Evolutionary conservation across 108 stramenopile genomes (phyloP), one percentile per base, ranked within the genome.

Genomic region (Discostella pseudostelligera): DNA sequence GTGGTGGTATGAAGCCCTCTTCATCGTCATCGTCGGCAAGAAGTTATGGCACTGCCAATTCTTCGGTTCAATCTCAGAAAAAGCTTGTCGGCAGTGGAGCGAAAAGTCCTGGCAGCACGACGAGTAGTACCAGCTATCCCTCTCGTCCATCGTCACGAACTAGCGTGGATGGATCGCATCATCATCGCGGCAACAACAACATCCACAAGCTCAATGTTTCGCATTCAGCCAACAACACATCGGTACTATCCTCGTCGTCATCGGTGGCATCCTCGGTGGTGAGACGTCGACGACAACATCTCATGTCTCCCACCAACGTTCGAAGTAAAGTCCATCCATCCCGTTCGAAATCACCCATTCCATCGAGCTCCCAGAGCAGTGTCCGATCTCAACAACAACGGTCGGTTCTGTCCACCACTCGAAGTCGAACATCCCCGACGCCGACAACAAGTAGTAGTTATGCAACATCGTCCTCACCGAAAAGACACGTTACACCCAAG

Each of bases 81-180:
- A 29, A 50, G 5, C 35, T 4, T 14, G 22, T 32, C 35, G 46
- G 26, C 0, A n/a, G 36, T 8, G 48, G 50, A 11, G 35, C 9
- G 25, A 35, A 14, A 12, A 21, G 25, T 8, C 11, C 25, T 19
- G 28, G 14, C 0, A 47, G 45, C 45, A 26, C 60, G 5, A 14
- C 19, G 28, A 29, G 60, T 21, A 61, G 60, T 20, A 47, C 8
- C 21, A n/a, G 17, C 45, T 19, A 28, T 29, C 45, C 17, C 32
- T 39, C 44, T 5, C 28, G 70, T 12, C 70, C 70, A 4, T 70
- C 61, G n/a, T 70, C 70, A 13, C 70, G 70, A 42, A 25, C 25
- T 54, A 70, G 70, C 40, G 39, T 70, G 45, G 28, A 47, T 35
- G 44, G 60, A 45, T 47, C 28, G 11, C 60, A 61, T 25, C 60